These are phyloP conservation scores for Exsudoporus floridanus DNA, from an alignment of 1,284 basidiomycete species.

Conservation along the genomic window DNA sequence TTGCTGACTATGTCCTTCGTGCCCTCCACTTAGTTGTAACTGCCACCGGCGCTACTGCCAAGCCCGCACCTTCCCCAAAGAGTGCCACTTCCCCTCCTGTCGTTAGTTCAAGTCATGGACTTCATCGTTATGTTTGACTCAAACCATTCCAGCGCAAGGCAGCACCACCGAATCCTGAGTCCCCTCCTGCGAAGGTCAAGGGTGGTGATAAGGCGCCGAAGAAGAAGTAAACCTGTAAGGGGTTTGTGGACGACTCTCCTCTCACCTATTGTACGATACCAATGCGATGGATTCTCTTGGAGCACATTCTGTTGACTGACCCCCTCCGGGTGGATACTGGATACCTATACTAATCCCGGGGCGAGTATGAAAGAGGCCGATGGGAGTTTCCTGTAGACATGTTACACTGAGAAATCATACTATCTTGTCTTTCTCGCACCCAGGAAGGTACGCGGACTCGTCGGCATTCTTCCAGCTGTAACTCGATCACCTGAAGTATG, in stretches of 20 bases:
- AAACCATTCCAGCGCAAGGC: slow-evolving; percentile 24
- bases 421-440: not conserved
- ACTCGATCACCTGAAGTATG: not conserved
- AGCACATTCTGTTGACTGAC: slow-evolving; percentile 1
- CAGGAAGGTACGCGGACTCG: not conserved
- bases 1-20: not conserved
- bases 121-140: not conserved
- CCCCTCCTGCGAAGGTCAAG: slow-evolving; percentile 29
- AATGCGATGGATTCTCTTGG: slow-evolving; percentile 2
- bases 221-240: slow-evolving; percentile 29
- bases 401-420: not conserved
- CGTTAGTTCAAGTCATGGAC: slow-evolving; percentile 11
- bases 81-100: slow-evolving; percentile 20
- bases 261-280: slow-evolving; percentile 7
- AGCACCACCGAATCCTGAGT: slow-evolving; percentile 22
- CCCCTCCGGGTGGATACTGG: not conserved
- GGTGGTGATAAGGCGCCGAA: slow-evolving; percentile 26
- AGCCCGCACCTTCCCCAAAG: slow-evolving; percentile 26
- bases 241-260: not conserved
- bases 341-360: slow-evolving; percentile 3
- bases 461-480: not conserved
- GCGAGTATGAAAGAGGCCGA: not conserved
- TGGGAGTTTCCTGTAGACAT: slow-evolving; percentile 10
- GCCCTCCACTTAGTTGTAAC: slow-evolving; percentile 12
- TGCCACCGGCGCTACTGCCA: slow-evolving; percentile 10